Evolutionary conservation across 169 alveolate genomes (phyloP).

Genomic region (Pseudocohnilembus persalinus): DNA sequence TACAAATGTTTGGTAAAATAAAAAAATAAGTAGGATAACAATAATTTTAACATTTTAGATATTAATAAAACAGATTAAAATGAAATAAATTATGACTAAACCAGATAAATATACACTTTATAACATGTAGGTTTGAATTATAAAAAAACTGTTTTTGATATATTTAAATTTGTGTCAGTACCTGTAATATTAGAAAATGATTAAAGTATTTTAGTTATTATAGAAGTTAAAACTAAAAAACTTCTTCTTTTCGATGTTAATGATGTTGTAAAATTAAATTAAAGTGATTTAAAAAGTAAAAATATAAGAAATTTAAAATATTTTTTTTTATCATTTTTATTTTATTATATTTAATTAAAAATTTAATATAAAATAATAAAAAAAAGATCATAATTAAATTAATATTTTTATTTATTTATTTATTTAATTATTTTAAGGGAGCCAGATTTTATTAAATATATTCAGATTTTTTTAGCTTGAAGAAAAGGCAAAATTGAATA

Average conservation of each 20-base stretch:
- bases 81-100: too few relatives aligned
- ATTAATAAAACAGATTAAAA: too few relatives aligned
- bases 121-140: background rate
- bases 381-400: too few relatives aligned
- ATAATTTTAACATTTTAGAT: too few relatives aligned
- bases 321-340: too few relatives aligned
- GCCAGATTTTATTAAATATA: background rate
- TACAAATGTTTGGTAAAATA: background rate
- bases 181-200: background rate
- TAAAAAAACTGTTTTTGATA: background rate
- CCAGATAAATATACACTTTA: too few relatives aligned
- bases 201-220: background rate
- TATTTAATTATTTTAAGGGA: background rate
- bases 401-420: too few relatives aligned
- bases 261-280: background rate
- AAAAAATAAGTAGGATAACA: background rate
- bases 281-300: too few relatives aligned
- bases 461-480: background rate
- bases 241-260: background rate
- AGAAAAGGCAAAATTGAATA: background rate
- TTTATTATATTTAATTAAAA: too few relatives aligned
- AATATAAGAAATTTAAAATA: too few relatives aligned
- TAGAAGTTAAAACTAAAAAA: background rate
- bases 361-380: too few relatives aligned
- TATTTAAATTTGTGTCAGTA: background rate